phyloP scores from a whole-genome alignment of 352 stramenopile species.

The Globisporangium irregulare region DNA sequence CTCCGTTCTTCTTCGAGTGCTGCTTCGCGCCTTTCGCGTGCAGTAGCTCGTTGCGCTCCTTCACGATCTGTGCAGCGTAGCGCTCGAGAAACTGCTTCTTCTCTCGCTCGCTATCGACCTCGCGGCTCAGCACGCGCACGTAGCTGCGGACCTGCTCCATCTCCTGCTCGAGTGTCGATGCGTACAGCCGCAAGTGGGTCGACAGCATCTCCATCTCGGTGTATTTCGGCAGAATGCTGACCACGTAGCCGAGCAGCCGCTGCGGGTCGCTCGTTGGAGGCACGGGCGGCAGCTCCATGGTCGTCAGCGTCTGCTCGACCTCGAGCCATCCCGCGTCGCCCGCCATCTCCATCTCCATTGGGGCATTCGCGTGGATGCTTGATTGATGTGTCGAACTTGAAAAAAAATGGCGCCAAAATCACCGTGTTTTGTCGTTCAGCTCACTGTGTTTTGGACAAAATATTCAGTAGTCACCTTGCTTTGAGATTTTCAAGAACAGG shows the following conservation, averaged over 20 bases:
- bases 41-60: constrained; percentile 80
- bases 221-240: constrained; percentile 73
- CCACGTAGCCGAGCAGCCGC: constrained; percentile 69
- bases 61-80: constrained; percentile 81
- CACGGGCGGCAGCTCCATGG: constrained; percentile 55
- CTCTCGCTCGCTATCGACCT: constrained; percentile 52
- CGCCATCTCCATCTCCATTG: constrained; percentile 11
- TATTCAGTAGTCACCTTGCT: neutral
- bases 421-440: neutral
- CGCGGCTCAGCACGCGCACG: constrained; percentile 46
- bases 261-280: constrained; percentile 73
- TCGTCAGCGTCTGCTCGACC: constrained; percentile 50
- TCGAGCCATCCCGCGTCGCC: constrained; percentile 41
- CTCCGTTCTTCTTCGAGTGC: constrained; percentile 36
- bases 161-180: constrained; percentile 69
- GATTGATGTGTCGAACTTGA: constrained; percentile 1
- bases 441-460: neutral
- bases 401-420: neutral
- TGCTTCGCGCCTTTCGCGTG: constrained; percentile 41
- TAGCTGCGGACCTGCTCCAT: constrained; percentile 71
- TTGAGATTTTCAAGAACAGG: neutral
- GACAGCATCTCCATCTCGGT: constrained; percentile 80
- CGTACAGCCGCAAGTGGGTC: constrained; percentile 72
- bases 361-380: neutral
- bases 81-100: constrained; percentile 80